A percentile compares a stretch with the other conserved stretches of the same genome.
Conservation (phyloP, 371 early-diverging fungal species). For the Mucor velutinosus region DNA sequence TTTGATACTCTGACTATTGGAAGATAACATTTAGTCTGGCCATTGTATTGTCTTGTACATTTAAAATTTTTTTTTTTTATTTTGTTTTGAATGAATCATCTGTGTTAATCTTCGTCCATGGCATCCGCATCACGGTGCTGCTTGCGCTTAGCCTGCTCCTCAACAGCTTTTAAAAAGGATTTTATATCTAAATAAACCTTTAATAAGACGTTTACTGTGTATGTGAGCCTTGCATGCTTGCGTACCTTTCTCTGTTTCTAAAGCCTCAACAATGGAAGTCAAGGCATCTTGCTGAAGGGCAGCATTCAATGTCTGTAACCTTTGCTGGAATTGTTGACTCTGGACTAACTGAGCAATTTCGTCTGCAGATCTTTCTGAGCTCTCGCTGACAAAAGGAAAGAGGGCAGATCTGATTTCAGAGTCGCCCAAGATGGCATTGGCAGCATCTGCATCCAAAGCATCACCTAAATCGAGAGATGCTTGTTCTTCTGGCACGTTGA, state of each 20-base stretch:
- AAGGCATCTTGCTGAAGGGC: constrained; percentile 74
- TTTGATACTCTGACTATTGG: constrained; percentile 19
- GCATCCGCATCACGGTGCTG: constrained; percentile 36
- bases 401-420: constrained; percentile 57
- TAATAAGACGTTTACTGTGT: not conserved
- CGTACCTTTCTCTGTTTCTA: constrained; percentile 33
- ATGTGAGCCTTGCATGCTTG: not conserved
- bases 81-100: not conserved
- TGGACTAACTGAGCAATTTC: constrained; percentile 62
- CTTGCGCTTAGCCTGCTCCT: constrained; percentile 59
- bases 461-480: constrained; percentile 32
- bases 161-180: constrained; percentile 67
- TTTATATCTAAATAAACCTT: constrained; percentile 55
- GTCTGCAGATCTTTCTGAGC: constrained; percentile 44
- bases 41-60: constrained; percentile 26
- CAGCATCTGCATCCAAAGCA: constrained; percentile 55
- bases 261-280: constrained; percentile 60
- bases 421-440: constrained; percentile 60
- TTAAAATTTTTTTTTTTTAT: constrained; percentile 4
- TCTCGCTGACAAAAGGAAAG: constrained; percentile 69
- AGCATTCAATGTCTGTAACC: constrained; percentile 62
- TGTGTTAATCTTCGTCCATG: constrained; percentile 40
- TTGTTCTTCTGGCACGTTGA: constrained; percentile 8
- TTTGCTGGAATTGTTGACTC: constrained; percentile 73
- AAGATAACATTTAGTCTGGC: constrained; percentile 3